Percentiles rank a stretch among this genome's conserved stretches.
Conservation (phyloP, 208 protist genomes). For the Trypanosoma scelopori region DNA sequence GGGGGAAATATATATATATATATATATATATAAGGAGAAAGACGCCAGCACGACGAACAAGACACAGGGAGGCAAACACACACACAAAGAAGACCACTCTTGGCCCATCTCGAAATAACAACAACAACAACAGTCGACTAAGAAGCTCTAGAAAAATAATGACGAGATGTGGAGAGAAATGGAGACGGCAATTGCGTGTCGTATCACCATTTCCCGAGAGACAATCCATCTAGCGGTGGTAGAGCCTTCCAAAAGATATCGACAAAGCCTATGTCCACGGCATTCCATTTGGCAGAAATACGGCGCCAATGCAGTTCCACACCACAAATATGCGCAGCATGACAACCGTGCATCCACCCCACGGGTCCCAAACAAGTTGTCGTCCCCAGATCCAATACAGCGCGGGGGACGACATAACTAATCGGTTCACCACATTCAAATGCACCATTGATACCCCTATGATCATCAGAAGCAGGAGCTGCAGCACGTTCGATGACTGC, state of each 20-base stretch:
- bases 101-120: too few relatives aligned
- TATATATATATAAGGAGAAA: too few relatives aligned
- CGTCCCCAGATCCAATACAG: slow-evolving; percentile 60
- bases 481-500: slow-evolving; percentile 57
- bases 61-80: too few relatives aligned
- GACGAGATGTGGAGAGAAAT: too few relatives aligned
- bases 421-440: slow-evolving; percentile 79
- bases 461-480: slow-evolving; percentile 39
- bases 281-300: slow-evolving; percentile 74
- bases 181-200: too few relatives aligned
- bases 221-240: too few relatives aligned
- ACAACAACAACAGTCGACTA: too few relatives aligned
- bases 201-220: too few relatives aligned
- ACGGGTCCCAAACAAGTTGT: slow-evolving; percentile 45
- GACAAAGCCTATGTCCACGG: slow-evolving; percentile 66
- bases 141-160: too few relatives aligned
- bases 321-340: slow-evolving; percentile 48
- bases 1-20: too few relatives aligned
- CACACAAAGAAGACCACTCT: too few relatives aligned
- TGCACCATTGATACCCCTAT: slow-evolving; percentile 66
- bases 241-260: background rate
- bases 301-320: slow-evolving; percentile 52
- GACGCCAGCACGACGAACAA: too few relatives aligned
- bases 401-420: slow-evolving; percentile 65
- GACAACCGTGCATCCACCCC: slow-evolving; percentile 29